A percentile compares a stretch with the other conserved stretches of the same genome.
These are phyloP conservation scores for Teratosphaeria zuluensis DNA, from an alignment of 2,329 filamentous ascomycete species.

Conservation along the genomic window DNA sequence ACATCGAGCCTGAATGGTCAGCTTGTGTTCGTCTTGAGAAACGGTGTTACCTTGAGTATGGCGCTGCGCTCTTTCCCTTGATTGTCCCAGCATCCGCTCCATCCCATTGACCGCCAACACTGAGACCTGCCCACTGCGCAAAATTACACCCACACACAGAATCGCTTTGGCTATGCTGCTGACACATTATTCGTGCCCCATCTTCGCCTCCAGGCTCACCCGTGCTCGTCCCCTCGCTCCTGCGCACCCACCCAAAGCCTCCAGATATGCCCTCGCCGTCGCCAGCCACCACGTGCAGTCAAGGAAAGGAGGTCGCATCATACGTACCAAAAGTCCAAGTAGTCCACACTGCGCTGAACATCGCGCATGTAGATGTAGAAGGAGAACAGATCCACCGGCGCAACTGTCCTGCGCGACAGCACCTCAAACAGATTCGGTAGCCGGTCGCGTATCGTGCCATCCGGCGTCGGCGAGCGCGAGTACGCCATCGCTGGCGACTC, in stretches of 20 bases:
- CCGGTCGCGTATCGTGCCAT: constrained; percentile 53
- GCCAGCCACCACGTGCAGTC: not conserved
- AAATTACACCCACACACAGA: no score
- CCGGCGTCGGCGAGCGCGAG: constrained; percentile 21
- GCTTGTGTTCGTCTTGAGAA: not conserved
- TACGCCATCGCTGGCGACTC: constrained; percentile 12
- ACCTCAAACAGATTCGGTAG: constrained; percentile 95
- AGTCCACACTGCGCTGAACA: constrained; percentile 94
- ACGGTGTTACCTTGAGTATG: not conserved
- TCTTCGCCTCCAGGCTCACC: no score
- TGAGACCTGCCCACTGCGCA: no score
- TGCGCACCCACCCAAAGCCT: not conserved
- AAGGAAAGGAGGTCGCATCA: not conserved
- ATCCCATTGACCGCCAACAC: not conserved
- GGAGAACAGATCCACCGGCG: constrained; percentile 92
- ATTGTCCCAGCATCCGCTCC: not conserved
- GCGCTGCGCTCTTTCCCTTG: not conserved
- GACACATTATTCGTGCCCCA: no score
- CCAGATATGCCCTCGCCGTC: not conserved
- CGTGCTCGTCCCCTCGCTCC: not conserved
- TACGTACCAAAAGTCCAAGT: constrained; percentile 90
- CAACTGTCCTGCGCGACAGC: constrained; percentile 81
- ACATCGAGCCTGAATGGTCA: constrained; percentile 77
- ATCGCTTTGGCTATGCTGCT: no score
- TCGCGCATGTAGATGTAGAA: constrained; percentile 99